These are phyloP conservation scores for Fusarium anthophilum DNA, from an alignment of 2,329 filamentous ascomycete species.

Conservation along the genomic window DNA sequence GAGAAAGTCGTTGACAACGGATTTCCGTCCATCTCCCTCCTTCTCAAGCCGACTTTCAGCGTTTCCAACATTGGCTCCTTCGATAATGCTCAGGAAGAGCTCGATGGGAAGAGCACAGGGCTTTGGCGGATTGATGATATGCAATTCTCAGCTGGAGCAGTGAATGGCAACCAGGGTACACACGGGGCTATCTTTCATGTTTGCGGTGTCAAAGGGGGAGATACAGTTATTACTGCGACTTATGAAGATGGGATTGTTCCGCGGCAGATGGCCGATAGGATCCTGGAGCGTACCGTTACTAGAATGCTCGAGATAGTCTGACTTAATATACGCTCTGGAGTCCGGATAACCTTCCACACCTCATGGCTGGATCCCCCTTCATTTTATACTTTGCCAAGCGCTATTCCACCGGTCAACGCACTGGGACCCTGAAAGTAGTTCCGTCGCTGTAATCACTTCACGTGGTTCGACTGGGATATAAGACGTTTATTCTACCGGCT, in stretches of 20 bases:
- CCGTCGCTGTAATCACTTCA: accelerated
- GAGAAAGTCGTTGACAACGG: conserved; percentile 1
- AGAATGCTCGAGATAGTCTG: background rate
- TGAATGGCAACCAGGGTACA: conserved; percentile 17
- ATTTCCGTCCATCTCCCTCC: conserved; percentile 13
- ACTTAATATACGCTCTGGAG: background rate
- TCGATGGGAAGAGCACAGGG: background rate
- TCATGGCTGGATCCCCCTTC: background rate
- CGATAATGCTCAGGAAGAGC: background rate
- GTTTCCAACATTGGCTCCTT: conserved; percentile 19
- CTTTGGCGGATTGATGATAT: conserved; percentile 29
- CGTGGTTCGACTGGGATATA: too few relatives aligned
- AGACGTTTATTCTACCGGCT: too few relatives aligned
- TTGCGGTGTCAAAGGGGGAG: conserved; percentile 9
- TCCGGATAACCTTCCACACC: accelerated
- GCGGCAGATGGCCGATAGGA: background rate
- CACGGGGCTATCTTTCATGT: conserved; percentile 3
- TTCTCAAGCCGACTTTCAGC: conserved; percentile 16
- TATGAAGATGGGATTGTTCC: conserved; percentile 18
- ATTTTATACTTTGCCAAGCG: too few relatives aligned
- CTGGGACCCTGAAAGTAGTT: accelerated
- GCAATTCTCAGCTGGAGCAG: conserved; percentile 18
- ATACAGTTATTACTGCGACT: conserved; percentile 18
- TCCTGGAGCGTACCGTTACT: background rate
- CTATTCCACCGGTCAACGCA: accelerated